A percentile compares a stretch with the other conserved stretches of the same genome.
These are phyloP conservation scores for Hippophae tibetana DNA, from an alignment of 306 rosid species.

Conservation along the genomic window DNA sequence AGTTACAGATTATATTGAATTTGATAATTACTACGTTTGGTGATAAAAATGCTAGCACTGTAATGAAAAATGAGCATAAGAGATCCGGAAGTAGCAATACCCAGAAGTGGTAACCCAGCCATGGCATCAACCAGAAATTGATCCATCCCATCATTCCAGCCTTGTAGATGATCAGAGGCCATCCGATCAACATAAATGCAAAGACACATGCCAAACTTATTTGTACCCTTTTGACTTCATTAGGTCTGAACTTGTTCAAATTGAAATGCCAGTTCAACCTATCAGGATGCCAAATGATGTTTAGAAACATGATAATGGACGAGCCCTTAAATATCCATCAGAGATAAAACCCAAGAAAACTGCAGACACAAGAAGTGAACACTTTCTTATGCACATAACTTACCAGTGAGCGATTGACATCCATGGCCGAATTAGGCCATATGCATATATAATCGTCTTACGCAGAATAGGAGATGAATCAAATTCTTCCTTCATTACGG, in stretches of 20 bases:
- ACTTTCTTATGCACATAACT: conserved; percentile 3
- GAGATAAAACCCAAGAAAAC: conserved; percentile 9
- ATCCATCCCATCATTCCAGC: conserved; percentile 89
- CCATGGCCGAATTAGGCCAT: conserved; percentile 88
- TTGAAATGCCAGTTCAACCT: conserved; percentile 80
- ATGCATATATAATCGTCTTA: conserved; percentile 67
- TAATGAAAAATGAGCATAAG: neutral
- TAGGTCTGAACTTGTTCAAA: conserved; percentile 73
- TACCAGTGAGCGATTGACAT: conserved; percentile 96
- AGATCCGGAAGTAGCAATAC: conserved; percentile 37
- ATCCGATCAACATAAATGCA: conserved; percentile 77
- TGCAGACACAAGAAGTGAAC: neutral
- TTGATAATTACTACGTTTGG: neutral
- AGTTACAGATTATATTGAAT: no score
- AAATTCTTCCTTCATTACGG: conserved; percentile 70
- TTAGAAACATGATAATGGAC: conserved; percentile 11
- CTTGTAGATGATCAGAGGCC: conserved; percentile 88
- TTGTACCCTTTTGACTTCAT: conserved; percentile 71
- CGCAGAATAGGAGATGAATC: conserved; percentile 56
- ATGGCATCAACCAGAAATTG: conserved; percentile 97
- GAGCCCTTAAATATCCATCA: neutral
- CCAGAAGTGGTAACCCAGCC: conserved; percentile 99
- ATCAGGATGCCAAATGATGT: conserved; percentile 15
- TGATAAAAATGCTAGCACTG: neutral
- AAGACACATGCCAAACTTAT: conserved; percentile 94